Percentiles rank a stretch among this genome's conserved stretches.
These are phyloP conservation scores for Monilinia laxa DNA, from an alignment of 2,329 filamentous ascomycete species.

Conservation along the genomic window DNA sequence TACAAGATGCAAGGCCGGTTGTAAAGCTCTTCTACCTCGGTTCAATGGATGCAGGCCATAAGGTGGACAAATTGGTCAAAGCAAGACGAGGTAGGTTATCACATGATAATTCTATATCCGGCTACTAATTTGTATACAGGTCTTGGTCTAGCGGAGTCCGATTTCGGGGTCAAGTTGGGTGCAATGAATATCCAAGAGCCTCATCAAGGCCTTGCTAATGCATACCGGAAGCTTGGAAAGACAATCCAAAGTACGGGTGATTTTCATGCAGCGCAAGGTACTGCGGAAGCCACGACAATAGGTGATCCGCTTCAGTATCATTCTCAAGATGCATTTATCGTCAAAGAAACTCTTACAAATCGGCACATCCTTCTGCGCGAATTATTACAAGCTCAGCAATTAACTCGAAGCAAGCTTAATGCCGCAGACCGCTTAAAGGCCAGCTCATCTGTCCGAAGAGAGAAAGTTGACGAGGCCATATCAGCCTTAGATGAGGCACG, in stretches of 20 bases:
- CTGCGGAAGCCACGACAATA: slow-evolving; percentile 90
- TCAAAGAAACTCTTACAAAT: slow-evolving; percentile 97
- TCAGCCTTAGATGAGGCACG: slow-evolving; percentile 83
- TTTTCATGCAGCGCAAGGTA: slow-evolving; percentile 93
- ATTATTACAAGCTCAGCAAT: slow-evolving; percentile 85
- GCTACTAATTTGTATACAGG: slow-evolving; percentile 54
- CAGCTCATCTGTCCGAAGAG: slow-evolving; percentile 79
- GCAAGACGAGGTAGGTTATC: slow-evolving; percentile 72
- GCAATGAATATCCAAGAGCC: slow-evolving; percentile 87
- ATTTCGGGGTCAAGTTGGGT: slow-evolving; percentile 87
- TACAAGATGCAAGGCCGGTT: slow-evolving; percentile 82
- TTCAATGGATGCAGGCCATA: slow-evolving; percentile 95
- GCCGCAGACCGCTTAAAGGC: slow-evolving; percentile 87
- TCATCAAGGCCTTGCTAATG: slow-evolving; percentile 81
- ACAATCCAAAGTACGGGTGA: slow-evolving; percentile 91
- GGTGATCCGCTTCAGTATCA: slow-evolving; percentile 94
- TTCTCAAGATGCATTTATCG: slow-evolving; percentile 92
- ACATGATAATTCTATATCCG: slow-evolving; percentile 23
- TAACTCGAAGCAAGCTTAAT: slow-evolving; percentile 75
- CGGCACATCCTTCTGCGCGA: slow-evolving; percentile 94
- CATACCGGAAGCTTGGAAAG: slow-evolving; percentile 93
- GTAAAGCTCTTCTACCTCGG: slow-evolving; percentile 96
- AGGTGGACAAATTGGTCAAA: slow-evolving; percentile 92
- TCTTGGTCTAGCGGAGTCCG: slow-evolving; percentile 85
- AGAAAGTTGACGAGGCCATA: slow-evolving; percentile 99